These are phyloP conservation scores for Claviceps digitariae DNA, from an alignment of 2,329 filamentous ascomycete genomes.

Conservation along the genomic window DNA sequence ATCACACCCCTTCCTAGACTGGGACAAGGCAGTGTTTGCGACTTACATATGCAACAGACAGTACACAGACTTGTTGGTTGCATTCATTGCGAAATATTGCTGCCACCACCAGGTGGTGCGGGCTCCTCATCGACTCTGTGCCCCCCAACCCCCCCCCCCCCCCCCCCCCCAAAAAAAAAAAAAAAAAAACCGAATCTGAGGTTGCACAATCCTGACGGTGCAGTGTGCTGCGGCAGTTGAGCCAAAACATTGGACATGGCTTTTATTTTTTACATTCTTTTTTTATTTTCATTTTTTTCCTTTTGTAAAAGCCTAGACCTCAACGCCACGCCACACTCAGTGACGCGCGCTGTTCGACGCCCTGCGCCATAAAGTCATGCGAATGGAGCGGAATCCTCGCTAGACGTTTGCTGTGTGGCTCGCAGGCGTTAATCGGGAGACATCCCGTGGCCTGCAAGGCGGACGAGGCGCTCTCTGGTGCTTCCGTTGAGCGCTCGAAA, in stretches of 20 bases:
- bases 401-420: background rate
- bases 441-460: background rate
- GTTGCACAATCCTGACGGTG: background rate
- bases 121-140: background rate
- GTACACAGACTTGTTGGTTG: background rate
- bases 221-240: background rate
- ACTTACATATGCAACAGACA: background rate
- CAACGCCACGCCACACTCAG: constrained; percentile 2
- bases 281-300: background rate
- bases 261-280: background rate
- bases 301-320: background rate
- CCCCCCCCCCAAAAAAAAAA: no score
- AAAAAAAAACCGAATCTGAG: background rate
- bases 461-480: background rate
- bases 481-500: background rate
- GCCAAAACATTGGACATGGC: background rate
- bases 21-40: background rate
- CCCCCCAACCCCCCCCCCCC: background rate
- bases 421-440: background rate
- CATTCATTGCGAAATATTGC: background rate
- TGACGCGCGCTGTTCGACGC: background rate
- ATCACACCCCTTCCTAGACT: background rate
- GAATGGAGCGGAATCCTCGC: background rate
- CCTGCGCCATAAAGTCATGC: background rate
- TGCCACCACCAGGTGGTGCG: background rate